A percentile compares a stretch with the other conserved stretches of the same genome.
phyloP scores from a whole-genome alignment of 2,329 filamentous ascomycete genomes.

The Keithomyces neogunnii region DNA sequence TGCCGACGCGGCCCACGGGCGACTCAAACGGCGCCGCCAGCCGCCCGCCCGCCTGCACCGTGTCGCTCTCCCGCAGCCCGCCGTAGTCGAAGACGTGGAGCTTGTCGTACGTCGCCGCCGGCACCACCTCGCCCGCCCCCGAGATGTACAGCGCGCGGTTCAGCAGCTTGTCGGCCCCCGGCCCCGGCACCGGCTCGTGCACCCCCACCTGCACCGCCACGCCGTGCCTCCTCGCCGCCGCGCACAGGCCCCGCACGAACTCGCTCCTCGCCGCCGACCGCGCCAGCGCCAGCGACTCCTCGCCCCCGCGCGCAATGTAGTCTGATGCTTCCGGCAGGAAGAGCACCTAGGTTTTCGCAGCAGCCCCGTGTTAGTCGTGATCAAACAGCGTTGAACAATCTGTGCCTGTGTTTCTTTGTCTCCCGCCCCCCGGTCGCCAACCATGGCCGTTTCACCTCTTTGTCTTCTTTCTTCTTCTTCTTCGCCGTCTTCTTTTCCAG shows the following conservation, averaged over 20 bases:
- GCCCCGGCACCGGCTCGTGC: conserved; percentile 54
- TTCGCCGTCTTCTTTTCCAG: background rate
- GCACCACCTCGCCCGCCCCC: conserved; percentile 31
- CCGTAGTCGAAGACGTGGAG: conserved; percentile 78
- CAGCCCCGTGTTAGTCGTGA: background rate
- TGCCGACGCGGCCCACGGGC: conserved; percentile 64
- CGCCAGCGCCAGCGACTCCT: conserved; percentile 63
- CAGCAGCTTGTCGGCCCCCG: conserved; percentile 26
- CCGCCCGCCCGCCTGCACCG: conserved; percentile 57
- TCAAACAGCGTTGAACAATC: too few species aligned
- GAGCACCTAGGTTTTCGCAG: too few species aligned
- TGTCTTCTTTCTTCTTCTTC: background rate
- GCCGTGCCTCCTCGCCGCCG: conserved; percentile 52
- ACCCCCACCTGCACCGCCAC: conserved; percentile 81
- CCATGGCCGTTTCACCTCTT: background rate
- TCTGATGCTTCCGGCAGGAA: conserved; percentile 91
- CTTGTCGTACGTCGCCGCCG: conserved; percentile 63
- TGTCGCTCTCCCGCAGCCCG: conserved; percentile 39
- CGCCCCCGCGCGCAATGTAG: conserved; percentile 66
- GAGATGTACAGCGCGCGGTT: conserved; percentile 47
- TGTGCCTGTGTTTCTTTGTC: too few species aligned
- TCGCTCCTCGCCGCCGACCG: conserved; percentile 54
- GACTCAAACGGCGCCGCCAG: conserved; percentile 67
- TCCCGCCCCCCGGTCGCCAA: too few species aligned
- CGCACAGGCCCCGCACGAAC: conserved; percentile 69